Evolutionary conservation across 1,284 basidiomycete genomes (phyloP).

Genomic region (Coriolopsis trogii): DNA sequence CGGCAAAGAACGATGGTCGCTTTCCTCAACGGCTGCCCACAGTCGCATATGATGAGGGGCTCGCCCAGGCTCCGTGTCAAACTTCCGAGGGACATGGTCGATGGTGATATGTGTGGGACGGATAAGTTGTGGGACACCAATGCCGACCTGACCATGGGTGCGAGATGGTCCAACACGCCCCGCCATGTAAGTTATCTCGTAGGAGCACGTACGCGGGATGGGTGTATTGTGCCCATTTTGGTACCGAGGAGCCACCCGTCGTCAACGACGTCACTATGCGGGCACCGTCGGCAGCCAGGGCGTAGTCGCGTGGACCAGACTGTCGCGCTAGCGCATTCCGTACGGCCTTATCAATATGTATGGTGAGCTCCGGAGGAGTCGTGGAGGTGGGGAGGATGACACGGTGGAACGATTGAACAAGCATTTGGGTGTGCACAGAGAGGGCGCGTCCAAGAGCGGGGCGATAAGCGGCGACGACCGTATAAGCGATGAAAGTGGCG

Average conservation of each 20-base stretch:
- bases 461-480: too few species aligned
- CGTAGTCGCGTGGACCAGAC: background rate
- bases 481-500: too few species aligned
- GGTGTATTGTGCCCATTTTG: background rate
- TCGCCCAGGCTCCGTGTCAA: conserved; percentile 8
- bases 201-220: background rate
- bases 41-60: conserved; percentile 10
- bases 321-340: background rate
- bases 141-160: conserved; percentile 4
- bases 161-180: conserved; percentile 6
- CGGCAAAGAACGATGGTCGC: background rate
- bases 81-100: conserved; percentile 9
- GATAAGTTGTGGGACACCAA: conserved; percentile 1
- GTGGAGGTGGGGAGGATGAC: too few species aligned
- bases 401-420: too few species aligned
- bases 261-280: background rate
- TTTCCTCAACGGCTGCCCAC: conserved; percentile 16
- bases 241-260: too few species aligned
- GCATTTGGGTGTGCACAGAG: too few species aligned
- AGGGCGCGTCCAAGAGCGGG: too few species aligned
- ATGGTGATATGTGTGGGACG: conserved; percentile 16
- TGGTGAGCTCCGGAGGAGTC: too few species aligned
- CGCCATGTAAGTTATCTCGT: conserved; percentile 2
- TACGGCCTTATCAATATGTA: background rate
- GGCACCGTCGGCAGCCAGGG: background rate